Percentiles rank a stretch among this genome's conserved stretches.
These are phyloP conservation scores for Beauveria sp. DNA, from an alignment of 2,329 filamentous ascomycete species.

Conservation along the genomic window DNA sequence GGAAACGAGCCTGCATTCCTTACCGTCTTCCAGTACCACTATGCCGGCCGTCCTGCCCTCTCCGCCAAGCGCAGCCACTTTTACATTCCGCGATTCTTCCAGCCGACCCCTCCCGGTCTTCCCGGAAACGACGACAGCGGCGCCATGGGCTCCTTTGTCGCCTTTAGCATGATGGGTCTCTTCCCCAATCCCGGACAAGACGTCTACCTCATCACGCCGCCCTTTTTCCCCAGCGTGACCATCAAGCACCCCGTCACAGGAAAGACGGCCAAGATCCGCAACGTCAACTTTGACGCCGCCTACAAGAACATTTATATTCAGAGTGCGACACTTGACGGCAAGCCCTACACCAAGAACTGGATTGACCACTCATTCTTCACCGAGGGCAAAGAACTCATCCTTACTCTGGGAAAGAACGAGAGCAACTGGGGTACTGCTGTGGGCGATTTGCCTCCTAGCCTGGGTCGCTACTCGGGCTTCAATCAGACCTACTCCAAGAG, in stretches of 20 bases:
- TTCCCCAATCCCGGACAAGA: constrained; percentile 63
- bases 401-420: constrained; percentile 52
- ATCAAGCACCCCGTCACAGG: constrained; percentile 51
- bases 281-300: constrained; percentile 51
- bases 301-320: constrained; percentile 58
- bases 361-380: constrained; percentile 60
- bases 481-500: constrained; percentile 14
- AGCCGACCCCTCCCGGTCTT: constrained; percentile 49
- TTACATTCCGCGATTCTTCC: constrained; percentile 60
- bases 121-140: constrained; percentile 66
- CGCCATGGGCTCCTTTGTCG: constrained; percentile 61
- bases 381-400: constrained; percentile 55
- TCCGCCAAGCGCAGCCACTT: constrained; percentile 48
- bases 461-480: constrained; percentile 31
- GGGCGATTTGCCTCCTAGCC: constrained; percentile 55
- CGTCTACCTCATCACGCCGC: constrained; percentile 63
- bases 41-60: constrained; percentile 53
- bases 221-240: constrained; percentile 55
- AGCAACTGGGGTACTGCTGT: constrained; percentile 55
- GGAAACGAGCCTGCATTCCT: constrained; percentile 57
- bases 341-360: constrained; percentile 57
- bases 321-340: constrained; percentile 53
- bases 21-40: constrained; percentile 62
- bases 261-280: constrained; percentile 51
- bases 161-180: constrained; percentile 61